Evolutionary conservation across 2,329 filamentous ascomycete species (phyloP).

Genomic region (Dryadomyces quercus-mongolicae): DNA sequence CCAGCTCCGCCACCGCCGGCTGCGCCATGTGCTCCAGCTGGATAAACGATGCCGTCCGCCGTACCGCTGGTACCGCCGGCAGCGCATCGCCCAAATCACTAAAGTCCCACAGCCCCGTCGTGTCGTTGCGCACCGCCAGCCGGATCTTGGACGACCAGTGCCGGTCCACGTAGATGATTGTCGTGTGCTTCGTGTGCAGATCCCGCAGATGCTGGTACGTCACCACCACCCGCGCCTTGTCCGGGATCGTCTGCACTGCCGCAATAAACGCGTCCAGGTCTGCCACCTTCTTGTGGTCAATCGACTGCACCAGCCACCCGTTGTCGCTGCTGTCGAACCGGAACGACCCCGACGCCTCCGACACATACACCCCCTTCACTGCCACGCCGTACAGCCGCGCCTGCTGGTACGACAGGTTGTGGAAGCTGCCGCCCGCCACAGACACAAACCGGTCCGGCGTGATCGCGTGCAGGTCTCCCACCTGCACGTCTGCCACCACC

Average conservation of each 20-base stretch:
- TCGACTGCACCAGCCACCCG: constrained; percentile 85
- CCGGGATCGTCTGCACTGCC: constrained; percentile 79
- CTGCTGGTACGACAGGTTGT: constrained; percentile 94
- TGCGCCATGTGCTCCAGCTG: constrained; percentile 80
- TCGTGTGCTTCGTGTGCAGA: constrained; percentile 86
- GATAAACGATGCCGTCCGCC: constrained; percentile 79
- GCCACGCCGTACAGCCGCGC: constrained; percentile 91
- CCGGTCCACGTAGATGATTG: constrained; percentile 82
- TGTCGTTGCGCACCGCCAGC: constrained; percentile 80
- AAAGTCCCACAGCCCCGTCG: constrained; percentile 90
- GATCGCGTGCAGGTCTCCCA: constrained; percentile 85
- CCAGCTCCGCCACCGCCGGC: constrained; percentile 81
- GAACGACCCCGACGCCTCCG: constrained; percentile 90
- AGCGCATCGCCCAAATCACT: constrained; percentile 70
- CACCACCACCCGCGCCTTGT: constrained; percentile 73
- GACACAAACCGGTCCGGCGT: constrained; percentile 93
- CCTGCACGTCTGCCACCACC: constrained; percentile 69
- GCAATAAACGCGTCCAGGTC: constrained; percentile 81
- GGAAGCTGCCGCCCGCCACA: constrained; percentile 88
- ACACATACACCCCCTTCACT: constrained; percentile 85
- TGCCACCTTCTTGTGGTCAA: constrained; percentile 85
- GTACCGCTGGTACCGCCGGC: constrained; percentile 58
- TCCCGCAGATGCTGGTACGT: constrained; percentile 94
- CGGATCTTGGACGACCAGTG: constrained; percentile 97
- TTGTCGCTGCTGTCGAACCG: constrained; percentile 82